phyloP scores from a whole-genome alignment of 164 flowering plant species.

The Macadamia integrifolia region DNA sequence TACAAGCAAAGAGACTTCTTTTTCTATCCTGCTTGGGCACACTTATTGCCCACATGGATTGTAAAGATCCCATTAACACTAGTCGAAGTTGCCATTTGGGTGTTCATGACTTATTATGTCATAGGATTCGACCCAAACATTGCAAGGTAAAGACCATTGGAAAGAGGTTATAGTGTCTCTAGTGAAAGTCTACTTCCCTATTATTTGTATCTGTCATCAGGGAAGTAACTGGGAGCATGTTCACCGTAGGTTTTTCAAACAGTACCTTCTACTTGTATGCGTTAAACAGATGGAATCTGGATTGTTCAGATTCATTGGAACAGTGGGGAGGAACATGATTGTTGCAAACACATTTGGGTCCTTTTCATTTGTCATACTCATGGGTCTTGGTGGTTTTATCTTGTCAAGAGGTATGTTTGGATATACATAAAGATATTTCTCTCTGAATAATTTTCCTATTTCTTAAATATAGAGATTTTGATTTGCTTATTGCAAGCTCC shows the following conservation, averaged over 20 bases:
- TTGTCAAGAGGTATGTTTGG: constrained; percentile 37
- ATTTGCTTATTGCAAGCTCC: too few species aligned
- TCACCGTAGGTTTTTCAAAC: constrained; percentile 44
- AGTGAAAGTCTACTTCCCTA: not conserved
- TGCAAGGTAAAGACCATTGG: constrained; percentile 29
- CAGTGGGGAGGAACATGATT: constrained; percentile 43
- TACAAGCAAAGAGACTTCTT: constrained; percentile 80
- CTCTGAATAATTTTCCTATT: too few species aligned
- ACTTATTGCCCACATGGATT: constrained; percentile 66
- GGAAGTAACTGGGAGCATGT: not conserved
- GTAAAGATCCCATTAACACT: constrained; percentile 49
- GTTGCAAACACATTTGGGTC: constrained; percentile 51
- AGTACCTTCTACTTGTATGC: constrained; percentile 32
- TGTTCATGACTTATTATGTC: constrained; percentile 43
- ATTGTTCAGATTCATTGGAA: constrained; percentile 40
- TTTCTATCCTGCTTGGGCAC: constrained; percentile 85
- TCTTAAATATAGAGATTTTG: not conserved
- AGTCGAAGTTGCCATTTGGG: constrained; percentile 46
- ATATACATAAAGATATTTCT: not conserved
- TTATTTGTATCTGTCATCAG: not conserved
- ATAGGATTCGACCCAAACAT: constrained; percentile 51
- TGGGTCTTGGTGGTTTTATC: constrained; percentile 42
- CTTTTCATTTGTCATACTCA: constrained; percentile 27
- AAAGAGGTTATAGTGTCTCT: not conserved
- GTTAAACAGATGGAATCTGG: constrained; percentile 50